Conservation (phyloP, 805 yeast genomes). For the Ogataea glucozyma region DNA sequence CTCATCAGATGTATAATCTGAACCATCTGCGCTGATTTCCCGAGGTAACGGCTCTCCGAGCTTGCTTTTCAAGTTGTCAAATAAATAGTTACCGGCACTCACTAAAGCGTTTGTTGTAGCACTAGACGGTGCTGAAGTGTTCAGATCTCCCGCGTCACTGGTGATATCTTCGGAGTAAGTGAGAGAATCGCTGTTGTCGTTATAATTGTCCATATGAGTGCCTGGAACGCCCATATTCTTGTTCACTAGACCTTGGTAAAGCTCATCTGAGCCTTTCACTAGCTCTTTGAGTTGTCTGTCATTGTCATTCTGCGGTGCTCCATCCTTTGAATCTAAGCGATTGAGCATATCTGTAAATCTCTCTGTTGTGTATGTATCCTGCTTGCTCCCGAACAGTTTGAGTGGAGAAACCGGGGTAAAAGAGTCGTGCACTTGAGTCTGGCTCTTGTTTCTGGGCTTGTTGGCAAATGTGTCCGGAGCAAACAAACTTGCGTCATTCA, state of each 20-base stretch:
- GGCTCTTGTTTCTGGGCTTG: constrained; percentile 21
- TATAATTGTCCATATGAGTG: not conserved
- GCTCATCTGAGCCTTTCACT: constrained; percentile 24
- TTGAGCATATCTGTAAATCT: constrained; percentile 30
- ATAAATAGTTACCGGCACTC: constrained; percentile 29
- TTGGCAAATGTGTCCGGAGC: constrained; percentile 36
- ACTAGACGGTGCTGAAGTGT: constrained; percentile 20
- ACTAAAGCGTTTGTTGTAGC: constrained; percentile 26
- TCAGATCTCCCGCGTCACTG: constrained; percentile 32
- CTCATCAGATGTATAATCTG: constrained; percentile 21
- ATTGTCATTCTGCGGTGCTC: constrained; percentile 2
- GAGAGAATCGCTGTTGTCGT: constrained; percentile 15
- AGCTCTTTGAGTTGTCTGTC: constrained; percentile 22
- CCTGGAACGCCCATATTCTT: constrained; percentile 12
- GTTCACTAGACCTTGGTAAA: constrained; percentile 21
- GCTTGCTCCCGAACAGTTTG: constrained; percentile 32
- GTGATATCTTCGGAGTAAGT: constrained; percentile 31
- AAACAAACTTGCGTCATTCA: constrained; percentile 16
- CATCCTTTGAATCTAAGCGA: constrained; percentile 12
- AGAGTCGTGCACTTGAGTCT: constrained; percentile 25
- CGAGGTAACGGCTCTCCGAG: constrained; percentile 18
- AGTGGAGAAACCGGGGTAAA: constrained; percentile 33
- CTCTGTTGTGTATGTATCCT: constrained; percentile 34
- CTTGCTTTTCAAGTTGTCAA: constrained; percentile 26
- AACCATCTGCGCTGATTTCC: constrained; percentile 2